These are phyloP conservation scores for Polyporus tsugae DNA, from an alignment of 1,284 basidiomycete genomes.

Conservation along the genomic window DNA sequence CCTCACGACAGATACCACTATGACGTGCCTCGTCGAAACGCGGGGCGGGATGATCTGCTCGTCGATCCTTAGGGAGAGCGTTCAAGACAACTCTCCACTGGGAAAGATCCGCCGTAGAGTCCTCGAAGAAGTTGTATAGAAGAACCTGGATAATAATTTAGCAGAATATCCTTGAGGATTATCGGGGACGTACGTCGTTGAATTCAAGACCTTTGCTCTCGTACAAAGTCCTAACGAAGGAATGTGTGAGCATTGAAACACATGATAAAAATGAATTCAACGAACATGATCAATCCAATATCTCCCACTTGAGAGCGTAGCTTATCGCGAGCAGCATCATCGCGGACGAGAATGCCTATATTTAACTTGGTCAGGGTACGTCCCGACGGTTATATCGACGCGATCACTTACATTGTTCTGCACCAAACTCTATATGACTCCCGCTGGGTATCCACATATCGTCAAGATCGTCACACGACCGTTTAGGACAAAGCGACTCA, in stretches of 20 bases:
- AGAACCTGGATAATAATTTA: slow-evolving; percentile 57
- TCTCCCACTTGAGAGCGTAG: slow-evolving; percentile 65
- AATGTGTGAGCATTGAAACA: background rate
- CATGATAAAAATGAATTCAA: background rate
- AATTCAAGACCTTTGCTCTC: slow-evolving; percentile 82
- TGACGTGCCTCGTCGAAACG: slow-evolving; percentile 61
- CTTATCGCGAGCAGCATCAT: slow-evolving; percentile 58
- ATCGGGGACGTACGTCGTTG: slow-evolving; percentile 61
- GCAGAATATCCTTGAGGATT: background rate
- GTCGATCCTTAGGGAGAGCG: slow-evolving; percentile 40
- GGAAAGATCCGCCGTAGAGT: slow-evolving; percentile 57
- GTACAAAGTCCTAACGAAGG: slow-evolving; percentile 63
- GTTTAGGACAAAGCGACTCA: slow-evolving; percentile 33
- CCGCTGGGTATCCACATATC: slow-evolving; percentile 44
- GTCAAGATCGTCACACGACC: background rate
- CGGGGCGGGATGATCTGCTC: slow-evolving; percentile 46
- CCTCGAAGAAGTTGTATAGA: slow-evolving; percentile 75
- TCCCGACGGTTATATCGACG: too few species aligned
- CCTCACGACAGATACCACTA: slow-evolving; percentile 68
- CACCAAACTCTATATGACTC: slow-evolving; percentile 68
- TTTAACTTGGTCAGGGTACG: background rate
- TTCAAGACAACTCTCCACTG: slow-evolving; percentile 73
- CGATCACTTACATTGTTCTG: slow-evolving; percentile 63
- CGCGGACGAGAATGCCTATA: slow-evolving; percentile 73
- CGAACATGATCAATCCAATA: slow-evolving; percentile 69